A percentile compares a stretch with the other conserved stretches of the same genome.
Evolutionary conservation across 345 rosid genomes (phyloP).

Genomic region (Euclidium syriacum): DNA sequence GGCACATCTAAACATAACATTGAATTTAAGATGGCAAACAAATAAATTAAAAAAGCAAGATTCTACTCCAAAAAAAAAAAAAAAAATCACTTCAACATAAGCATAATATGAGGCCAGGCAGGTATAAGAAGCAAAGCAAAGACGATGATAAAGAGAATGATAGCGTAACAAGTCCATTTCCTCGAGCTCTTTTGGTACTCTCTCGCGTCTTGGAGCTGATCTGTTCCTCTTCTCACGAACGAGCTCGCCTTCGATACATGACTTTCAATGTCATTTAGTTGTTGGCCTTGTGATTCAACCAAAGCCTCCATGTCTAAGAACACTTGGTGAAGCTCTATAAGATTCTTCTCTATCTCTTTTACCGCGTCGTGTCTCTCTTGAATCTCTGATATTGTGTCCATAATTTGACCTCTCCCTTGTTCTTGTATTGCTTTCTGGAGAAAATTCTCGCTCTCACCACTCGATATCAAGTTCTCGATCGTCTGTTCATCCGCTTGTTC

Average conservation of each 20-base stretch:
- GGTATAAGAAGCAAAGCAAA: constrained; percentile 47
- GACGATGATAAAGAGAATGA: constrained; percentile 40
- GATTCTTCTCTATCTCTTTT: constrained; percentile 81
- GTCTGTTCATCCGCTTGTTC: constrained; percentile 66
- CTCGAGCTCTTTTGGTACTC: constrained; percentile 72
- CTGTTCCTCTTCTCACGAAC: constrained; percentile 70
- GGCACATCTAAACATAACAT: background rate
- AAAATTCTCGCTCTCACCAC: constrained; percentile 83
- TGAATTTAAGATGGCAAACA: background rate
- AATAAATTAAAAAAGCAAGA: background rate
- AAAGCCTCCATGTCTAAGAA: constrained; percentile 86
- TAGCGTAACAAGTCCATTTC: constrained; percentile 67
- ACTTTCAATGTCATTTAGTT: constrained; percentile 74
- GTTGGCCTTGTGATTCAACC: constrained; percentile 83
- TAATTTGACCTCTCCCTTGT: constrained; percentile 78
- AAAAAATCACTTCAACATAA: constrained; percentile 13
- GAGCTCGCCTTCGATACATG: constrained; percentile 79
- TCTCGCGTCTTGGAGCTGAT: constrained; percentile 59
- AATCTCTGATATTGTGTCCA: constrained; percentile 79
- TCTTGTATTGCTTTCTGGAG: constrained; percentile 85
- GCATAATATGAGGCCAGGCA: constrained; percentile 32
- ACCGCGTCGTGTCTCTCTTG: constrained; percentile 84
- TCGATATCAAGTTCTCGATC: constrained; percentile 64
- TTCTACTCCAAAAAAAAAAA: background rate
- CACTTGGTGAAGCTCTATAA: constrained; percentile 75